Evolutionary conservation across 2,329 filamentous ascomycete genomes (phyloP).

Genomic region (Calonectria crousiana): DNA sequence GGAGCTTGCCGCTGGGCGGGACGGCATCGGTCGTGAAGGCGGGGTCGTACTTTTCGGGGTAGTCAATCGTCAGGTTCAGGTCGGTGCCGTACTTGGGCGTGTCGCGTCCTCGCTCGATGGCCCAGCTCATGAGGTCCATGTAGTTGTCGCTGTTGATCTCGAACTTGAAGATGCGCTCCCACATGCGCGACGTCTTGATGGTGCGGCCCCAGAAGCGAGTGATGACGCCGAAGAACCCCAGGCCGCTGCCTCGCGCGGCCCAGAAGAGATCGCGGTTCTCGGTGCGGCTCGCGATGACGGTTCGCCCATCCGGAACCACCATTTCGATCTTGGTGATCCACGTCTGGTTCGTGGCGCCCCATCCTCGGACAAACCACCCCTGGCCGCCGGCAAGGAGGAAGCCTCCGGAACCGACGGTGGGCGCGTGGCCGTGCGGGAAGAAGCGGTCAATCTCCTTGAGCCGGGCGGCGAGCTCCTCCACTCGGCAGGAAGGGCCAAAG

Average conservation of each 20-base stretch:
- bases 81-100: conserved; percentile 27
- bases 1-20: conserved; percentile 15
- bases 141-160: conserved; percentile 27
- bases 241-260: conserved; percentile 20
- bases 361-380: conserved; percentile 25
- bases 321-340: conserved; percentile 27
- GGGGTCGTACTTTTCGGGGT: conserved; percentile 25
- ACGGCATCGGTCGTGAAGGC: conserved; percentile 17
- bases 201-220: conserved; percentile 25
- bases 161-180: conserved; percentile 26
- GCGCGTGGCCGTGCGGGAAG: conserved; percentile 25
- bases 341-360: conserved; percentile 25
- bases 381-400: conserved; percentile 24
- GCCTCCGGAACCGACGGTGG: conserved; percentile 19
- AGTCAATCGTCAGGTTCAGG: conserved; percentile 26
- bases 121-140: conserved; percentile 27
- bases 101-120: conserved; percentile 25
- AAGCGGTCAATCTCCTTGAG: conserved; percentile 23
- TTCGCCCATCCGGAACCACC: conserved; percentile 21
- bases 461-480: conserved; percentile 16
- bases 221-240: conserved; percentile 22
- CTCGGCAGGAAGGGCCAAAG: conserved; percentile 20
- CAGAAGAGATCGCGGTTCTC: conserved; percentile 26
- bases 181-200: conserved; percentile 23
- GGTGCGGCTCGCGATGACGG: conserved; percentile 20